These are phyloP conservation scores for Endoconidiophora laricicola DNA, from an alignment of 2,329 filamentous ascomycete species.

Conservation along the genomic window DNA sequence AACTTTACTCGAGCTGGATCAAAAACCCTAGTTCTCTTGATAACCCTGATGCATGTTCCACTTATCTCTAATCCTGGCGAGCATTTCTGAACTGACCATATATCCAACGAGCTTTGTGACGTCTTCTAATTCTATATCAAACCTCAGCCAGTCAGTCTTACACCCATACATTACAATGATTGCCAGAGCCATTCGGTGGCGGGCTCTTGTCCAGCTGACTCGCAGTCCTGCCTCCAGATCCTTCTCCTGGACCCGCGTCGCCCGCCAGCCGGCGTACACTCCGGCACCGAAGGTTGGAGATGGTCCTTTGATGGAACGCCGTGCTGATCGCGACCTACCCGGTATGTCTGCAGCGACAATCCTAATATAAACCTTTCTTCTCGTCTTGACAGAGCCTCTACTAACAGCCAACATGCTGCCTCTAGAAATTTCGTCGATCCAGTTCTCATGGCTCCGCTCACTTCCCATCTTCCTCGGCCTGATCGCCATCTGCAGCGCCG, in stretches of 20 bases:
- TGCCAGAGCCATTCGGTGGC: constrained; percentile 11
- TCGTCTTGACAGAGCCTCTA: not conserved
- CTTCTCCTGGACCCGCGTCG: constrained; percentile 13
- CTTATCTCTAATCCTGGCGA: not conserved
- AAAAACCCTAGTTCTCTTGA: not conserved
- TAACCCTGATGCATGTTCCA: not conserved
- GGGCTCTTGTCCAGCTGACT: not conserved
- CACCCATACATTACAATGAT: not conserved
- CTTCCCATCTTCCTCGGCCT: constrained; percentile 65
- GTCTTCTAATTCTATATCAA: not conserved
- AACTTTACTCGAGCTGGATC: too few relatives aligned
- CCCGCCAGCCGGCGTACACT: constrained; percentile 30
- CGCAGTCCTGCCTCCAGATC: not conserved
- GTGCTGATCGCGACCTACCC: constrained; percentile 49
- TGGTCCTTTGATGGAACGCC: constrained; percentile 47
- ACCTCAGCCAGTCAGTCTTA: not conserved
- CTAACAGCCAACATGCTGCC: not conserved
- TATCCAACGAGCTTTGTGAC: not conserved
- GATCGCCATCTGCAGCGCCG: constrained; percentile 54
- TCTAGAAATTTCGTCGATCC: constrained; percentile 26
- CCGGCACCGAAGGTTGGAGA: constrained; percentile 41
- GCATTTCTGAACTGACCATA: not conserved
- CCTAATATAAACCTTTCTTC: not conserved
- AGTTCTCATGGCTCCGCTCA: constrained; percentile 51
- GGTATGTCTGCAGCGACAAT: constrained; percentile 24